Evolutionary conservation across 345 rosid genomes (phyloP), one percentile per base, ranked within the genome.

Genomic region (Tarenaya hassleriana): DNA sequence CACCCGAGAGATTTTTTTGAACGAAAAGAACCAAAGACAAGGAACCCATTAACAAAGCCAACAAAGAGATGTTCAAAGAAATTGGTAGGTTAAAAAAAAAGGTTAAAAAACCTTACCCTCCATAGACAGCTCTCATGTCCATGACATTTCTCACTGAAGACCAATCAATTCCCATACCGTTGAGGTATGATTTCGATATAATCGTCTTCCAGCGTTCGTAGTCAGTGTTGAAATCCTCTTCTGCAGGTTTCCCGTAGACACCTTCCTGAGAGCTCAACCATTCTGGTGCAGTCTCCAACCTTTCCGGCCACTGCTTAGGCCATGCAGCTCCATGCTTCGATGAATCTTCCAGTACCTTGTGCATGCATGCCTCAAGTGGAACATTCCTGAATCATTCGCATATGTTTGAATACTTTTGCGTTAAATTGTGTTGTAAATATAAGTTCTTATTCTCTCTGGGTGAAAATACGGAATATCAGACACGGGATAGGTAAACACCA

Each of bases 121-220:
- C 98, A 69, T 75, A 84, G 45, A 86, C 87, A 4, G 98, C 94
- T 70, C 86, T 84, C 98, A 91, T 87, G 61, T 91, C 98, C 86
- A 91, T 82, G 62, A 87, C 83, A 60, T 87, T 91, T 55, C 90
- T 65, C 50, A 91, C 53, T 7, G 56, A 55, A 8, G 84, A 66
- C 96, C 96, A 87, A 60, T 79, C 86, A 41, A 91, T 72, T 34
- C 77, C 74, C 45, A 79, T 58, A 53, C 78, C 85, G 9, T 72
- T 73, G 16, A 79, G 70, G 67, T 91, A 91, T 43, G 84, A 75
- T 67, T 82, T 84, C 5, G 84, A 84, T 40, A 84, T 85, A 44
- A 91, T 76, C 1, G 72, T 61, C 19, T 79, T 64, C 98, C 96
- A 91, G 41, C 75, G 84, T 66, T 70, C 78, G 38, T 68, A 76